Evolutionary conservation across 192 early-diverging fungal species (phyloP), one percentile per base, ranked within the genome.

Genomic region (Backusella circina): DNA sequence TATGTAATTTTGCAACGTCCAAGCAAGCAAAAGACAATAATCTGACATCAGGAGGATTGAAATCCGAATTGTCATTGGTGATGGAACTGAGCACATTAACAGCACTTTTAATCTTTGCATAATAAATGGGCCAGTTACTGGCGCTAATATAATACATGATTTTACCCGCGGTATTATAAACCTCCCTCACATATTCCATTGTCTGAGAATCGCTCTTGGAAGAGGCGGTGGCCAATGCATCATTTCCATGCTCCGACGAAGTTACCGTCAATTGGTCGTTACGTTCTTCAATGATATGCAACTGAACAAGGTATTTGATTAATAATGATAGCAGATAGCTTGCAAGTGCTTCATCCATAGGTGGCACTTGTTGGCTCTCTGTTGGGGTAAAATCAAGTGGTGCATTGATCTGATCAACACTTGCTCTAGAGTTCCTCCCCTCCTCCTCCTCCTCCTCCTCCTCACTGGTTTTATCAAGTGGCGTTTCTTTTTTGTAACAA

Each of bases 101-200:
- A n/a, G 67, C 77, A 23, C 21, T 61, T 64, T 91, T 94, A 28
- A 90, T 90, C 64, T 88, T 88, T 70, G 89, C 82, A 86, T 93
- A 92, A 23, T 93, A 91, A 18, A 93, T 86, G 47, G 82, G 78
- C 96, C 96, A 98, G 83, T 97, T 97, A 21, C 92, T 88, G 16
- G 94, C 90, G 57, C 93, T 94, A 16, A 97, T 86, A 80, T 92
- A 97, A 81, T 91, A 92, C 23, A 96, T 83, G 18, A 97, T 87
- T 6, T 90, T 82, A 26, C 95, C 94, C 5, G 95, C 93, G 2
- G 89, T 89, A 71, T 90, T 91, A 67, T 91, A 93, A 61, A 94
- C 89, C 69, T 94, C 94, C 69, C 77, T 76, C 36, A 90, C 79
- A 32, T 90, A 77, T 13, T 88, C 87, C 39, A 76, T 30, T 9